Evolutionary conservation across 192 early-diverging fungal species (phyloP).

Genomic region (Coemansia sp.): DNA sequence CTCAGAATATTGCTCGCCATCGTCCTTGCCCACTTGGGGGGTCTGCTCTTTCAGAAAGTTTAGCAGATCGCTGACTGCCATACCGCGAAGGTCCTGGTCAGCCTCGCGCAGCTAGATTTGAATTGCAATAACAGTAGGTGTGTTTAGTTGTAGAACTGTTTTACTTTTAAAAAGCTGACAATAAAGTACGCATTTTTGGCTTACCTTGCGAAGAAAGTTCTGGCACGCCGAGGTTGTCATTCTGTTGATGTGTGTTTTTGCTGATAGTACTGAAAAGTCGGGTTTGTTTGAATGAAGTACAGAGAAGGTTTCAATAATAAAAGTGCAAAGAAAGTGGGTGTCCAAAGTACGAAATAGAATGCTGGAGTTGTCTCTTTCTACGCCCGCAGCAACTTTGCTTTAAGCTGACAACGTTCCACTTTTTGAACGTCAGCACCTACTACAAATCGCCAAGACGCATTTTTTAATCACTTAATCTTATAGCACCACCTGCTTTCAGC

Average conservation of each 20-base stretch:
- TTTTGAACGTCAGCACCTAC: no score
- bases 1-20: conserved; percentile 20
- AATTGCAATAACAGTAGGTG: no score
- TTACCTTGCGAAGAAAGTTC: conserved; percentile 19
- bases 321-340: background rate
- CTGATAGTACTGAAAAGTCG: background rate
- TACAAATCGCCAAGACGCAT: no score
- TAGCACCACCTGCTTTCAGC: no score
- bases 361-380: background rate
- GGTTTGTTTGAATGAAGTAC: conserved; percentile 3
- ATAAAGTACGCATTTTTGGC: background rate
- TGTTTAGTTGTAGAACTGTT: no score
- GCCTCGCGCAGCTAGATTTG: conserved; percentile 25
- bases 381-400: background rate
- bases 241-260: background rate
- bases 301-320: background rate
- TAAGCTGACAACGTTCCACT: no score
- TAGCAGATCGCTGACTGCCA: conserved; percentile 38
- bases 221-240: conserved; percentile 10
- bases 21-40: conserved; percentile 13
- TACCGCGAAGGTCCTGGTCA: conserved; percentile 42
- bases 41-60: conserved; percentile 13
- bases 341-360: background rate
- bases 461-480: no score
- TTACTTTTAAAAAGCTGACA: no score